A percentile compares a stretch with the other conserved stretches of the same genome.
Conservation (phyloP, 2,329 filamentous ascomycete species). For the Fusarium phyllophilum region DNA sequence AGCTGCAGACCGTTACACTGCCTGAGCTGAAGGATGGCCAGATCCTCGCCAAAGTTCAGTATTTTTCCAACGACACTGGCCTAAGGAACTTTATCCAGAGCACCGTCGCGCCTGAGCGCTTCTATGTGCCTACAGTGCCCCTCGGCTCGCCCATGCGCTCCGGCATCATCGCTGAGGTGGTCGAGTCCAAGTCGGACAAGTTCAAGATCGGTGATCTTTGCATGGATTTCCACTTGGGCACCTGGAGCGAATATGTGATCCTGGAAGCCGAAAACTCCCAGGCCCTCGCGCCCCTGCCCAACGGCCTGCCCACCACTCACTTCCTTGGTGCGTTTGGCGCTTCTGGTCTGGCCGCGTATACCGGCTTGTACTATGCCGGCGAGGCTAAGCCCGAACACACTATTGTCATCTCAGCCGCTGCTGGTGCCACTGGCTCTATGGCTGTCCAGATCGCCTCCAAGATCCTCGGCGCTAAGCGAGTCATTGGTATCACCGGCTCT, state of each 20-base stretch:
- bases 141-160: constrained; percentile 45
- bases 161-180: constrained; percentile 44
- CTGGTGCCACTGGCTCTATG: constrained; percentile 45
- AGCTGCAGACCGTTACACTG: constrained; percentile 39
- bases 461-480: constrained; percentile 43
- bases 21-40: constrained; percentile 42
- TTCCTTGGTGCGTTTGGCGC: constrained; percentile 46
- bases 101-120: constrained; percentile 42
- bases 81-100: constrained; percentile 45
- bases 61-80: constrained; percentile 46
- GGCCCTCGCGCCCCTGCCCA: constrained; percentile 39
- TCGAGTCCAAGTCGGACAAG: constrained; percentile 39
- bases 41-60: constrained; percentile 43
- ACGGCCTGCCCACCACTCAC: constrained; percentile 39
- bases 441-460: constrained; percentile 45
- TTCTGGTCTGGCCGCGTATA: constrained; percentile 43
- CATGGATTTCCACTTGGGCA: constrained; percentile 45
- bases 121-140: constrained; percentile 45
- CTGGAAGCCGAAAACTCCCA: constrained; percentile 43
- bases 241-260: constrained; percentile 44
- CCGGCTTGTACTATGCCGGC: constrained; percentile 39
- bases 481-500: constrained; percentile 44
- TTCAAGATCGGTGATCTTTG: constrained; percentile 44
- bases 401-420: constrained; percentile 45
- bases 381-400: constrained; percentile 44